Evolutionary conservation across 768 basidiomycete species (phyloP), one percentile per base, ranked within the genome.

Genomic region (Naematelia aurantialba): DNA sequence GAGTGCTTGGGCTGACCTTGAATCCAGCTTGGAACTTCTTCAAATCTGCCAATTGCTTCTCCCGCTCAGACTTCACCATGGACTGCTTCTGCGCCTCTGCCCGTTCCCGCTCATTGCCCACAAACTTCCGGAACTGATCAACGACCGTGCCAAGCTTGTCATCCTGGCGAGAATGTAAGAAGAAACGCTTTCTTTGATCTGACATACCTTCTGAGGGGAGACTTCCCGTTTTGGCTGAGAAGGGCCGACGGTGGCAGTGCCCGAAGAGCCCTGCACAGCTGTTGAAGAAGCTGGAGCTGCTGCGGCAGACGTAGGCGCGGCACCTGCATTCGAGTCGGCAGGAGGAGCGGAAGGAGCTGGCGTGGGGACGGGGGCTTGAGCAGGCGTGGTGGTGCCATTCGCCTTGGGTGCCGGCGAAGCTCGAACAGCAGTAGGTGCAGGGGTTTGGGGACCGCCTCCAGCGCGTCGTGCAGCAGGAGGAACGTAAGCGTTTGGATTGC

Each of bases 11-110:
- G 53, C 82, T 47, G 47, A 92, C 93, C 85, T 96, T 94, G 86
- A 99, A 99, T 66, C 79, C 87, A 77, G 89, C 83, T 64, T 90
- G 91, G 78, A 97, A 99, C 78, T 89, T 89, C 75, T 92, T 83
- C 34, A 98, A 81, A 45, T 98, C 94, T 10, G 91, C 88, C 81
- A 96, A 85, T 62, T 89, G 86, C 73, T 89, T 89, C 77, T 98
- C 91, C 85, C 93, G 89, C 75, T 97, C 93, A 70, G 83, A 88
- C 82, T 92, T 93, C 52, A 86, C 85, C 46, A 93, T 78, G 13
- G 88, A 87, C 70, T 91, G 89, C 76, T 89, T 85, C 83, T 93
- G 94, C 79, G 91, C 87, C 46, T 89, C 87, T 58, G 96, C 79
- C 52, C 89, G 83, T 71, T 96, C 88, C 74, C 88, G 89, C 79